Evolutionary conservation across 1,284 basidiomycete species (phyloP).

Genomic region (Sanghuangporus sanghuang): DNA sequence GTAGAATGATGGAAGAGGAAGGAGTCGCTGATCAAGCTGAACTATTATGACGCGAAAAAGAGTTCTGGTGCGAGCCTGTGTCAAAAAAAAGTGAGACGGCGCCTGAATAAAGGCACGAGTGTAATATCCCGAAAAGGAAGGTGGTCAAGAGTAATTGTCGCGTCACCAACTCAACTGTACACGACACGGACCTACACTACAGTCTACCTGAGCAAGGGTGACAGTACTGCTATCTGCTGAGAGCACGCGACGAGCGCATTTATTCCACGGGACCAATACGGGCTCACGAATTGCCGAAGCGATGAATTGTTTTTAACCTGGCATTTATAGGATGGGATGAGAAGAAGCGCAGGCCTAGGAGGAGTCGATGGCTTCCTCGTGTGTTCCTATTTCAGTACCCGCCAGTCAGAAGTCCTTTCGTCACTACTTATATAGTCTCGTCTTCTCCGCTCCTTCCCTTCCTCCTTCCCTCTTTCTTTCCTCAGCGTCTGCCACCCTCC

Average conservation of each 20-base stretch:
- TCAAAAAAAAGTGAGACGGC: neutral
- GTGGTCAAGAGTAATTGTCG: neutral
- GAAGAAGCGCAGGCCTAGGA: too few species aligned
- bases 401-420: neutral
- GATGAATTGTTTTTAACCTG: neutral
- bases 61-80: neutral
- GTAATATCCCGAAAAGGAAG: neutral
- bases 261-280: neutral
- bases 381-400: slow-evolving; percentile 8
- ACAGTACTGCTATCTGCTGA: neutral
- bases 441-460: neutral
- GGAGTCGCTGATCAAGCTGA: neutral
- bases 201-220: too few species aligned
- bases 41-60: neutral
- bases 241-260: neutral
- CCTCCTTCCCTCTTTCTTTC: neutral
- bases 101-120: neutral
- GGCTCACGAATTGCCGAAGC: neutral
- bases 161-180: too few species aligned
- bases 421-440: neutral
- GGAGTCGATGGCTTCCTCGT: too few species aligned
- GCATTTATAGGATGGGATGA: neutral
- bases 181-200: neutral
- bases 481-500: neutral
- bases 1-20: neutral